Conservation (phyloP, 768 basidiomycete genomes). For the Termitomyces sp. region DNA sequence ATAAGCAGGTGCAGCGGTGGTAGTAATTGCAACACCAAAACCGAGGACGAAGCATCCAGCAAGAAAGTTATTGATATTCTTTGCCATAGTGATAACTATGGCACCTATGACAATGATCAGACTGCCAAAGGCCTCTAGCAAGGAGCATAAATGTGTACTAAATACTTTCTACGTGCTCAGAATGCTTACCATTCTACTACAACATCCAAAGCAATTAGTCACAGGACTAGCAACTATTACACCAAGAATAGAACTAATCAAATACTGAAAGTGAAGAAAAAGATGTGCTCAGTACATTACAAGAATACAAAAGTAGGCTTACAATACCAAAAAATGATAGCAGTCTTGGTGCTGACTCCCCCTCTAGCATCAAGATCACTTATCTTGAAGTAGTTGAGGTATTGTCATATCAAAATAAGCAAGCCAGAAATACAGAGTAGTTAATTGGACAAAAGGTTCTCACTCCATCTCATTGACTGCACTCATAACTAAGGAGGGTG, state of each 20-base stretch:
- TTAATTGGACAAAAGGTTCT: conserved; percentile 6
- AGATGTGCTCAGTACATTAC: not conserved
- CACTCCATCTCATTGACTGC: conserved; percentile 44
- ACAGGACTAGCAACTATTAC: conserved; percentile 37
- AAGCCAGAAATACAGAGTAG: not conserved
- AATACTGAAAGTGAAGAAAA: conserved; percentile 25
- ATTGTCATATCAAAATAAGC: conserved; percentile 24
- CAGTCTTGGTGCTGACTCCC: conserved; percentile 38
- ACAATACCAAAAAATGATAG: conserved; percentile 43
- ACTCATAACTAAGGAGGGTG: conserved; percentile 32
- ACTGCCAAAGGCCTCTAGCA: conserved; percentile 30
- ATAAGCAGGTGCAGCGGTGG: conserved; percentile 42
- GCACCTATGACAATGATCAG: conserved; percentile 37
- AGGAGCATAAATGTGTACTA: not conserved
- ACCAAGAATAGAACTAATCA: conserved; percentile 36
- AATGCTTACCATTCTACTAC: conserved; percentile 35
- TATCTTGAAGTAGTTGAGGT: conserved; percentile 36
- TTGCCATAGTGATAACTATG: conserved; percentile 40
- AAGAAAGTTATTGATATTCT: conserved; percentile 40
- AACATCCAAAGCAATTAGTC: conserved; percentile 36
- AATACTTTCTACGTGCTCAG: not conserved
- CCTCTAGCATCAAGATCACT: conserved; percentile 34
- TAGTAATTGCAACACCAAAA: conserved; percentile 44
- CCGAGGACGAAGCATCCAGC: conserved; percentile 50
- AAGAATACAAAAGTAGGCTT: conserved; percentile 5